Base-by-base conservation (phyloP, 1,139 yeast genomes). In the Sugiyamaella novakii region DNA sequence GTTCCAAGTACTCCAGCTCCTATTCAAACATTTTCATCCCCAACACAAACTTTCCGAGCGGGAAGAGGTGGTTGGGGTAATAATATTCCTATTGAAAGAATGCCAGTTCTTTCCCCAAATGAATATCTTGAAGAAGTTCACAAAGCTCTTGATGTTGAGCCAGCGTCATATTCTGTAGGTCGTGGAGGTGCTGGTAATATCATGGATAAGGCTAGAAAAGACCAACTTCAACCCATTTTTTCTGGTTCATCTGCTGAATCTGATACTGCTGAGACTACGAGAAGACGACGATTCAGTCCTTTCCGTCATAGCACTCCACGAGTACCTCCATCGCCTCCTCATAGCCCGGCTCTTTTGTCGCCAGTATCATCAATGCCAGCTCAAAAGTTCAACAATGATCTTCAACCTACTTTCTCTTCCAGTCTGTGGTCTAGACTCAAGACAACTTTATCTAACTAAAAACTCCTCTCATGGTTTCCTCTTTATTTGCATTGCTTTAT, bases 1-100 rank as follows among this genome's bases (percentile, higher is more conserved):
- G 58, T 55, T 3, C 64, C 63, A 17, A 54, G 55, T 5, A 58
- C 69, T 1, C 64, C 66, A n/a, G 70, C 71, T 2, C 73, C 73
- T 6, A 62, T 68, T 30, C 68, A 66, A 52, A 65, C 62, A 38
- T 65, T 66, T 43, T 54, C 64, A 3, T 64, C 70, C 7, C 72
- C 73, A 11, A 49, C 53, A 19, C 67, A 69, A 51, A 59, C 60
- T 15, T 66, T 67, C 55, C 59, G 64, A 21, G 62, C 70, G 10
- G 73, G 73, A 28, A 61, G 73, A 27, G 73, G 73, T 17, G 73
- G 73, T 31, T 66, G 58, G 35, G 73, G 73, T 14, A 69, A 69
- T 60, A 59, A 58, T 30, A 58, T 65, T 27, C 61, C 68, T 7
- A 65, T 68, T 12, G 54, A 62, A 17, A 52, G 61, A 31, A 59